These are phyloP conservation scores for Laguncularia racemosa DNA, from an alignment of 345 rosid species.

Conservation along the genomic window DNA sequence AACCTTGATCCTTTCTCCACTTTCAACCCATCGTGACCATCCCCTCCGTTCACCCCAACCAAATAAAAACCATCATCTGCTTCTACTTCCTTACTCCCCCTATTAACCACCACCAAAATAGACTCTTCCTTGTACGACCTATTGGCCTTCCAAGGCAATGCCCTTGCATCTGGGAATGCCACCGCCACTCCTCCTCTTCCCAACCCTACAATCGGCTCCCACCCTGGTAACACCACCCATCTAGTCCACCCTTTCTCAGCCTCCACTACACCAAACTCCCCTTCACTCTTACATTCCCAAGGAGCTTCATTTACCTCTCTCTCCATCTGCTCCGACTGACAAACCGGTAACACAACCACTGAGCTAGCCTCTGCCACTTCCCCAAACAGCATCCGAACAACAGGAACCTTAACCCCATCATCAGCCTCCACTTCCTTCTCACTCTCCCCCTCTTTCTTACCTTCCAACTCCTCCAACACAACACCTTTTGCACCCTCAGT, in stretches of 20 bases:
- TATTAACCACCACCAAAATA: slow-evolving; percentile 62
- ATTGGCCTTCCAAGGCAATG: slow-evolving; percentile 66
- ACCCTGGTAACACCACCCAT: slow-evolving; percentile 83
- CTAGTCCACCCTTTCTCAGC: slow-evolving; percentile 77
- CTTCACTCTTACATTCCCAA: slow-evolving; percentile 35
- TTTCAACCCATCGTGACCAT: slow-evolving; percentile 25
- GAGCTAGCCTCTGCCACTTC: slow-evolving; percentile 72
- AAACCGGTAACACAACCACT: slow-evolving; percentile 71
- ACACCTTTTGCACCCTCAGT: slow-evolving; percentile 56
- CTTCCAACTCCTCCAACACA: slow-evolving; percentile 36
- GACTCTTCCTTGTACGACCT: slow-evolving; percentile 67
- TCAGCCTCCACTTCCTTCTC: slow-evolving; percentile 20
- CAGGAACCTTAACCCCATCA: slow-evolving; percentile 39
- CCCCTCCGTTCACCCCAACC: slow-evolving; percentile 33
- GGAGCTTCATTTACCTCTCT: slow-evolving; percentile 61
- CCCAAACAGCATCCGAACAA: slow-evolving; percentile 63
- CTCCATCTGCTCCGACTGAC: slow-evolving; percentile 48
- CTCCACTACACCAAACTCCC: slow-evolving; percentile 69
- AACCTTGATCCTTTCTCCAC: slow-evolving; percentile 65
- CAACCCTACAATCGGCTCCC: slow-evolving; percentile 44
- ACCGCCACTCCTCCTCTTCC: slow-evolving; percentile 62
- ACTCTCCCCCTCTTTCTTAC: slow-evolving; percentile 19
- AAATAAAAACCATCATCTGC: slow-evolving; percentile 62
- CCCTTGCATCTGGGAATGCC: slow-evolving; percentile 61
- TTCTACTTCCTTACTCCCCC: slow-evolving; percentile 47